Evolutionary conservation across 2,329 filamentous ascomycete species (phyloP).

Genomic region (Colletotrichum sidae): DNA sequence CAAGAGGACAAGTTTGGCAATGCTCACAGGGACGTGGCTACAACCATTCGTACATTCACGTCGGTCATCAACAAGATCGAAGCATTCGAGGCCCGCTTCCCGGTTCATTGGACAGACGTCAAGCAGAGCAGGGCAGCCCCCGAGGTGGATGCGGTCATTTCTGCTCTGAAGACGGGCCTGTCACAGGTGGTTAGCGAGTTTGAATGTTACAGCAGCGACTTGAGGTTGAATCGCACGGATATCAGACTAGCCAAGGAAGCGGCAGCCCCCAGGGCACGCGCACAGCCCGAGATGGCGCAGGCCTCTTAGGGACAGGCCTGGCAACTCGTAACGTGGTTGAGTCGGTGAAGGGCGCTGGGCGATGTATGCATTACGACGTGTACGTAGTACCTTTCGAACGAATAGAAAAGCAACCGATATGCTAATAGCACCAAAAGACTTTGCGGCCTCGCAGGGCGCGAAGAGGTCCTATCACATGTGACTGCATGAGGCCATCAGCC

Average conservation of each 20-base stretch:
- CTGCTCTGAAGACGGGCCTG: conserved; percentile 73
- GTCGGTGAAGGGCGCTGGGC: not conserved
- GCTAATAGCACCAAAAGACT: conserved; percentile 2
- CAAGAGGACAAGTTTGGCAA: conserved; percentile 86
- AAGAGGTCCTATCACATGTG: conserved; percentile 28
- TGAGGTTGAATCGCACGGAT: conserved; percentile 78
- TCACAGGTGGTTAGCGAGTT: conserved; percentile 76
- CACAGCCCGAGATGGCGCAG: conserved; percentile 45
- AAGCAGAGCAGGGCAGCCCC: conserved; percentile 64
- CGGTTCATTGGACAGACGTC: conserved; percentile 84
- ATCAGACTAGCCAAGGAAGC: conserved; percentile 80
- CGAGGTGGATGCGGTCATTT: conserved; percentile 79
- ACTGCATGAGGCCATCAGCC: conserved; percentile 17
- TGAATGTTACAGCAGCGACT: conserved; percentile 76
- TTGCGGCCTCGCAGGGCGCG: conserved; percentile 5
- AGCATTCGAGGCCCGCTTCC: conserved; percentile 68
- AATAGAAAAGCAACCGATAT: conserved; percentile 13
- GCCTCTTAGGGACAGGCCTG: conserved; percentile 26
- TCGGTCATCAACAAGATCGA: conserved; percentile 76
- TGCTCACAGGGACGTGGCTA: conserved; percentile 84
- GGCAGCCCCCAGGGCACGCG: conserved; percentile 45
- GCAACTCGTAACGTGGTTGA: not conserved
- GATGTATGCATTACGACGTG: conserved; percentile 31
- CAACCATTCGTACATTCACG: conserved; percentile 80
- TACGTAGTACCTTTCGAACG: conserved; percentile 20